phyloP scores from a whole-genome alignment of 2,329 filamentous ascomycete species.

The Metarhizium humberi region DNA sequence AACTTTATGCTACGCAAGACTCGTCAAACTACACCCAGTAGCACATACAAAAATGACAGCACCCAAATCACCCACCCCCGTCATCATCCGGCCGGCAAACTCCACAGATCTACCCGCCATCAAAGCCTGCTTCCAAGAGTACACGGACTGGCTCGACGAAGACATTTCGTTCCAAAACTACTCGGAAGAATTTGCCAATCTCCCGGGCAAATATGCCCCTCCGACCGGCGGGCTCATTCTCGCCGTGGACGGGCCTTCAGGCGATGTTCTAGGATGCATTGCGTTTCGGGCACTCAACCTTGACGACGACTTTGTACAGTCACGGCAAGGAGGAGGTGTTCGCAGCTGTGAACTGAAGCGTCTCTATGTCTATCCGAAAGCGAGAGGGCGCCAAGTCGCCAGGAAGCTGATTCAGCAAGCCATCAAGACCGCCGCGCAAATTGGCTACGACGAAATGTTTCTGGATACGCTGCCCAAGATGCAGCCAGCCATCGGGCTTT shows the following conservation, averaged over 20 bases:
- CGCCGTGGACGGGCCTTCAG: conserved; percentile 11
- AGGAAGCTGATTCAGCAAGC: conserved; percentile 12
- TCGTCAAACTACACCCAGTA: no score
- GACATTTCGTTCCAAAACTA: conserved; percentile 19
- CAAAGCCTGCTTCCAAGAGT: conserved; percentile 14
- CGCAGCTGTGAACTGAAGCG: conserved; percentile 18
- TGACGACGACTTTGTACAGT: conserved; percentile 5
- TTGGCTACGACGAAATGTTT: conserved; percentile 15
- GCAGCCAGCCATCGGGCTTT: conserved; percentile 14
- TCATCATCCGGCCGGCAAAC: conserved; percentile 12
- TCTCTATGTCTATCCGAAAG: conserved; percentile 18
- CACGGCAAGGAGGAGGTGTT: neutral
- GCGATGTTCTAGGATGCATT: conserved; percentile 15
- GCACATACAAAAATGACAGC: neutral
- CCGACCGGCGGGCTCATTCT: conserved; percentile 15
- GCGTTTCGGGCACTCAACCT: conserved; percentile 14
- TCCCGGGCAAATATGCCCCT: conserved; percentile 18
- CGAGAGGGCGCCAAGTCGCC: conserved; percentile 14
- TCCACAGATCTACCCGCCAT: conserved; percentile 11
- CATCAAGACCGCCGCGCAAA: conserved; percentile 4
- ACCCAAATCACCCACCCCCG: neutral
- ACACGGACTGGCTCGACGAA: conserved; percentile 16
- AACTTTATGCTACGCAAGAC: no score
- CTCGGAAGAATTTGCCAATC: conserved; percentile 10
- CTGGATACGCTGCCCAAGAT: conserved; percentile 16